Base-by-base conservation (phyloP, 768 basidiomycete genomes). In the Hygrocybe coccinea region DNA sequence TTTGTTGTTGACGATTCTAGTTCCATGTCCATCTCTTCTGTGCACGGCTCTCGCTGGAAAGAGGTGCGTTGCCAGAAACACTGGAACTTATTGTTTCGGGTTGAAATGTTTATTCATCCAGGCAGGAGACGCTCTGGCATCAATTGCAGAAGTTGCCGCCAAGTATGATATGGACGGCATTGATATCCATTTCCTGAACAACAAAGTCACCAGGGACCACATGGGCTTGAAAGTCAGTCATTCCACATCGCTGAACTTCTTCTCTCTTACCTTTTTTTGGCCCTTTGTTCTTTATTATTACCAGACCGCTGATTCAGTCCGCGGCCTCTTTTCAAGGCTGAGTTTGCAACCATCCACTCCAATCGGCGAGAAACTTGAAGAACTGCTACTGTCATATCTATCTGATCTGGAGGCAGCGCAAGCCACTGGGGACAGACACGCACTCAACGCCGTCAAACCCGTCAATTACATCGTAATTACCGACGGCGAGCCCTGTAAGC, bases 101-200 rank as follows among this genome's bases (percentile, higher is more conserved):
- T 34, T 5, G 24, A 0, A 34, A 47, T 39, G 17, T 52, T 35
- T 21, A 14, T 21, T 50, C n/a, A 29, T 29, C 29, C 41, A 81
- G 77, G 77, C 81, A 2, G 60, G 67, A 39, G 62, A 71, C 15
- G 80, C 81, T 1, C 69, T 85, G 34, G 73, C 74, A 38, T 65
- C 69, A 2, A 70, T 87, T 8, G 83, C 81, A 12, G 69, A 73
- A 5, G 67, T 69, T 5, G 82, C 82, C 0, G 66, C 74, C 1
- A 56, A 65, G 35, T 84, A 85, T 52, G 84, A 84, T 57, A 62
- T 58, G 5, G 77, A 84, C 54, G 85, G 85, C 2, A 77, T 87
- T 37, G 85, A 86, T 56, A 71, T 86, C 5, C 67, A 81, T 59
- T 87, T 87, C 68, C 61, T 87, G 52, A 85, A 86, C 58, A 64